phyloP scores from a whole-genome alignment of 176 grass and related monocot genomes.

The Triticum dicoccoides region DNA sequence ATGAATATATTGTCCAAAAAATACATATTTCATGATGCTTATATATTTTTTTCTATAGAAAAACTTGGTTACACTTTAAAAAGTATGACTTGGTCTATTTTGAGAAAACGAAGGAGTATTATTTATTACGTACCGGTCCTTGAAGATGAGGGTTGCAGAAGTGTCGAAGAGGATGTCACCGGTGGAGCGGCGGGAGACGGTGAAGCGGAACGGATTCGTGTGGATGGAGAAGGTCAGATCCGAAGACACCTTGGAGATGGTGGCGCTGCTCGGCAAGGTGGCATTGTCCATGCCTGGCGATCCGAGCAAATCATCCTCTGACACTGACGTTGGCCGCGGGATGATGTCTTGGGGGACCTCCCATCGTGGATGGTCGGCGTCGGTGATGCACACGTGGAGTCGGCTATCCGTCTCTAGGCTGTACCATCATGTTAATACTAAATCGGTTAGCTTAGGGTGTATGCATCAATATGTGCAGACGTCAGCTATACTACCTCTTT shows the following conservation, averaged over 20 bases:
- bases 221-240: slow-evolving; percentile 58
- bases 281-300: neutral
- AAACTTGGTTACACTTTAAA: too few species aligned
- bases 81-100: neutral
- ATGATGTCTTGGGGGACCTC: slow-evolving; percentile 67
- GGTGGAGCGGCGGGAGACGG: slow-evolving; percentile 49
- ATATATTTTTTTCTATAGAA: too few species aligned
- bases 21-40: too few species aligned
- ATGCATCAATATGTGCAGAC: too few species aligned
- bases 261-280: neutral
- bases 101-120: neutral
- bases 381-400: slow-evolving; percentile 77
- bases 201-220: slow-evolving; percentile 52
- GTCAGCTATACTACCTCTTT: too few species aligned
- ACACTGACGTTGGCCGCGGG: slow-evolving; percentile 27
- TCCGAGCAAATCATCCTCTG: neutral
- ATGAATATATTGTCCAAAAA: too few species aligned
- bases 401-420: slow-evolving; percentile 71
- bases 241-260: slow-evolving; percentile 40
- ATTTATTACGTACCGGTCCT: slow-evolving; percentile 38
- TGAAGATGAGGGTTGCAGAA: slow-evolving; percentile 45
- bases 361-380: slow-evolving; percentile 60
- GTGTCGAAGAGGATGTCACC: slow-evolving; percentile 62
- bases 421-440: neutral
- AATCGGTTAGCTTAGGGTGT: neutral